A percentile compares a stretch with the other conserved stretches of the same genome.
Evolutionary conservation across 305 asterid species (phyloP).

Genomic region (Petunia hybrid): DNA sequence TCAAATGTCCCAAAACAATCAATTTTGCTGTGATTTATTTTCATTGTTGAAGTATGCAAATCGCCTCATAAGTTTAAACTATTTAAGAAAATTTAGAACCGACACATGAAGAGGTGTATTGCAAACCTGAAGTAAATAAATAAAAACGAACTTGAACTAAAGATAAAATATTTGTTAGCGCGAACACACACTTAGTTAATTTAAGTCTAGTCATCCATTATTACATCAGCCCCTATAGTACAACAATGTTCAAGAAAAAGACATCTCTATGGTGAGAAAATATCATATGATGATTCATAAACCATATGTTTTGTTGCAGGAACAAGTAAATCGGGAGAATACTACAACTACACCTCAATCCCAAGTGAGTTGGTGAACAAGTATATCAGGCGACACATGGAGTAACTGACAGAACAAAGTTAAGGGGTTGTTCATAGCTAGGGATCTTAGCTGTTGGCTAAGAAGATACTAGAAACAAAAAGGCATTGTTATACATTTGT

Average conservation of each 20-base stretch:
- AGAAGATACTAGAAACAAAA: slow-evolving; percentile 47
- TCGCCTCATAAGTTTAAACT: too few relatives aligned
- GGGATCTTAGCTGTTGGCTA: neutral
- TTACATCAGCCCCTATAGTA: neutral
- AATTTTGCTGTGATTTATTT: neutral
- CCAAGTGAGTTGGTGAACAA: too few relatives aligned
- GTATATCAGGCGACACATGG: too few relatives aligned
- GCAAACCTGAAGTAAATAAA: neutral
- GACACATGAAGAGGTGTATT: neutral
- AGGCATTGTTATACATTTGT: slow-evolving; percentile 58
- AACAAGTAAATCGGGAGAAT: neutral
- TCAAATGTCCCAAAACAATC: neutral
- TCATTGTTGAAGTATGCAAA: neutral
- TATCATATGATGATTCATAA: neutral
- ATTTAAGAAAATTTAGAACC: too few relatives aligned
- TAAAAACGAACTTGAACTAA: neutral
- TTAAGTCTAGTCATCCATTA: neutral
- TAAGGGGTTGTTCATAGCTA: neutral
- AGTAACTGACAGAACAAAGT: neutral
- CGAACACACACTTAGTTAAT: neutral
- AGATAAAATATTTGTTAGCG: neutral
- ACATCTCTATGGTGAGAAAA: too few relatives aligned
- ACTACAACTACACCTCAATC: too few relatives aligned
- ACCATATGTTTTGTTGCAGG: neutral
- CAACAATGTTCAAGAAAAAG: neutral